phyloP scores from a whole-genome alignment of 2,329 filamentous ascomycete genomes.

The Trichoderma arundinaceum region DNA sequence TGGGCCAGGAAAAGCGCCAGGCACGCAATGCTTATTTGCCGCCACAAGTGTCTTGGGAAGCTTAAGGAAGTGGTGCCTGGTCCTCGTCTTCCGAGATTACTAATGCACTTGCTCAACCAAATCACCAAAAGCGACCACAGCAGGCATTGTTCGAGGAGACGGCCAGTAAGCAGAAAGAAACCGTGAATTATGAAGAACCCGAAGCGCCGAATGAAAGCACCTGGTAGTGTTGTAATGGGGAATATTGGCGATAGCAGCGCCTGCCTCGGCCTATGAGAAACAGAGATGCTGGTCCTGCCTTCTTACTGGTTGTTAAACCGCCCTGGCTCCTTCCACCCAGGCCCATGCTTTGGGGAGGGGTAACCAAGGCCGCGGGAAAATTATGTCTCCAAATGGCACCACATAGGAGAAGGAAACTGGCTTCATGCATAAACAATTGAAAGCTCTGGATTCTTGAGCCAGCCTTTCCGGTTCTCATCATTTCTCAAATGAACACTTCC shows the following conservation, averaged over 20 bases:
- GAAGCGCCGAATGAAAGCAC: conserved; percentile 18
- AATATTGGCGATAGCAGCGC: conserved; percentile 3
- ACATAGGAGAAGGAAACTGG: background rate
- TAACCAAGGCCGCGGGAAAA: background rate
- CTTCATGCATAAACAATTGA: background rate
- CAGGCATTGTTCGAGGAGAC: background rate
- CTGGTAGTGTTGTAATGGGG: background rate
- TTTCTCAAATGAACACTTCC: background rate
- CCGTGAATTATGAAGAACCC: background rate
- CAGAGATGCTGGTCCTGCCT: conserved; percentile 32
- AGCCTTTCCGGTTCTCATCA: background rate
- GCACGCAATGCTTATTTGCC: conserved; percentile 8
- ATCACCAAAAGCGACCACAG: background rate
- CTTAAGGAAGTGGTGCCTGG: background rate
- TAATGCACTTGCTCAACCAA: background rate
- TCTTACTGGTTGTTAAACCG: conserved; percentile 38
- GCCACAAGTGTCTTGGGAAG: background rate
- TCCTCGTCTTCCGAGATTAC: background rate
- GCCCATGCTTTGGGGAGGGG: conserved; percentile 27
- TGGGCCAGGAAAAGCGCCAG: background rate
- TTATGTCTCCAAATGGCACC: background rate
- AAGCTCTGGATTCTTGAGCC: background rate
- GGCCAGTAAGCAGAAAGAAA: conserved; percentile 13
- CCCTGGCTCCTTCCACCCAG: conserved; percentile 33
- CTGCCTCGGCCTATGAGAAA: conserved; percentile 32